Base-by-base conservation (phyloP, 1,139 yeast species). In the Meyerozyma elateridarum region DNA sequence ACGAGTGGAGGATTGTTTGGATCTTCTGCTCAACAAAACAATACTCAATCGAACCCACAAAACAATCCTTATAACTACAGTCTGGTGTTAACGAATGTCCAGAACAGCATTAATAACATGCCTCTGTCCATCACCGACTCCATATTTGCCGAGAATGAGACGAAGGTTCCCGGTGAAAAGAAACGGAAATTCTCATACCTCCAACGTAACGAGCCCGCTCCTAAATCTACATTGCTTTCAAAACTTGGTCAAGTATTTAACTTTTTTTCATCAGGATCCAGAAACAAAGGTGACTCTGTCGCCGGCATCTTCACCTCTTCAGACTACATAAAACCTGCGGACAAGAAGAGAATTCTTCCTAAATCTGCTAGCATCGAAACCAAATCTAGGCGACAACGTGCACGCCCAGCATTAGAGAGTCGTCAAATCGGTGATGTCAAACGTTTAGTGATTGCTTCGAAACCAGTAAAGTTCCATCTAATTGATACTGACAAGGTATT, bases 401-500 rank as follows among this genome's bases (percentile, higher is more conserved):
- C 38, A 31, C 17, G 41, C 44, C 4, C 20, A 11, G 18, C 28
- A 9, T 16, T 21, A 8, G 17, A 22, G 8, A 8, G 27, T 18
- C 30, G 29, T n/a, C 34, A 29, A 2, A 42, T 45, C 3, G 50
- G 53, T 3, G 51, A 49, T 15, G 52, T 65, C 37, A 65, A 61
- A 36, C 55, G 60, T 33, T 49, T 68, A 28, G 56, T 66, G 2
- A 62, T 68, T 28, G 64, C 63, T 32, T 55, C 70, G 3, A 65
- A 64, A 35, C 74, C 73, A 1, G 45, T 57, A 30, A 65, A 64
- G 33, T 68, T 56, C 39, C 73, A 68, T 37, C 42, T 65, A 30
- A 68, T 68, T 26, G 61, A 68, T 42, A 70, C 73, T 1, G 66
- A 68, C 38, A 61, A 59, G 31, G 71, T 69, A 0, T 50, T 69